phyloP scores from a whole-genome alignment of 331 rosid species.

The Stylosanthes scabra region DNA sequence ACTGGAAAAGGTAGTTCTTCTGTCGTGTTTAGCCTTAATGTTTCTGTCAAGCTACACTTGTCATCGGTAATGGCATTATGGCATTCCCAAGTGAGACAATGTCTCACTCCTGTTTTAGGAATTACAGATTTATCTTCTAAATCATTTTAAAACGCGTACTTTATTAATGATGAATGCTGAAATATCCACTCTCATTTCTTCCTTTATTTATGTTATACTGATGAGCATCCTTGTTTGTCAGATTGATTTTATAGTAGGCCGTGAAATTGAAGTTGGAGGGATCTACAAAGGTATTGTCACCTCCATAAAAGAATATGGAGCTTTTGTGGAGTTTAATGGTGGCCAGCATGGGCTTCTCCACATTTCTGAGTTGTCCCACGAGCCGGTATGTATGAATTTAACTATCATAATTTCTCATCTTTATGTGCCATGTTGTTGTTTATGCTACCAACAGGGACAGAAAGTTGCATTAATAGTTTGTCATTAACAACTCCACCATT shows the following conservation, averaged over 20 bases:
- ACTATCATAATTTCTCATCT: slow-evolving; percentile 26
- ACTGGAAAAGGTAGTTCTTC: slow-evolving; percentile 73
- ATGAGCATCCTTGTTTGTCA: slow-evolving; percentile 43
- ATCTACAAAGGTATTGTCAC: slow-evolving; percentile 75
- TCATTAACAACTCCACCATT: slow-evolving; percentile 29
- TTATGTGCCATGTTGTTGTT: background rate
- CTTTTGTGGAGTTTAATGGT: slow-evolving; percentile 95
- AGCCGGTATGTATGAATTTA: slow-evolving; percentile 62
- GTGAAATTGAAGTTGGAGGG: slow-evolving; percentile 94
- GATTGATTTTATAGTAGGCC: slow-evolving; percentile 89
- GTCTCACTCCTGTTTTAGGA: slow-evolving; percentile 32
- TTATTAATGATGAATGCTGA: slow-evolving; percentile 17
- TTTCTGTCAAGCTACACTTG: slow-evolving; percentile 18
- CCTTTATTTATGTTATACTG: slow-evolving; percentile 20
- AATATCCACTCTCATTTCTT: slow-evolving; percentile 9
- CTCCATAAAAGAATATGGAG: slow-evolving; percentile 89
- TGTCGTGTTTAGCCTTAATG: slow-evolving; percentile 19
- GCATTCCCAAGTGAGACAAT: slow-evolving; percentile 18
- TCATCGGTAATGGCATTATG: slow-evolving; percentile 5
- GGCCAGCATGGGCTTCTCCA: slow-evolving; percentile 98
- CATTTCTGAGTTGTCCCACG: slow-evolving; percentile 93
- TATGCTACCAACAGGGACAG: slow-evolving; percentile 19
- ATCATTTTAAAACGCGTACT: slow-evolving; percentile 10
- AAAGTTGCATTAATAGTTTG: slow-evolving; percentile 16
- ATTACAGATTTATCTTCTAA: slow-evolving; percentile 8